A percentile compares a stretch with the other conserved stretches of the same genome.
Evolutionary conservation across 352 stramenopile species (phyloP).

Genomic region (Pythium phragmitis): DNA sequence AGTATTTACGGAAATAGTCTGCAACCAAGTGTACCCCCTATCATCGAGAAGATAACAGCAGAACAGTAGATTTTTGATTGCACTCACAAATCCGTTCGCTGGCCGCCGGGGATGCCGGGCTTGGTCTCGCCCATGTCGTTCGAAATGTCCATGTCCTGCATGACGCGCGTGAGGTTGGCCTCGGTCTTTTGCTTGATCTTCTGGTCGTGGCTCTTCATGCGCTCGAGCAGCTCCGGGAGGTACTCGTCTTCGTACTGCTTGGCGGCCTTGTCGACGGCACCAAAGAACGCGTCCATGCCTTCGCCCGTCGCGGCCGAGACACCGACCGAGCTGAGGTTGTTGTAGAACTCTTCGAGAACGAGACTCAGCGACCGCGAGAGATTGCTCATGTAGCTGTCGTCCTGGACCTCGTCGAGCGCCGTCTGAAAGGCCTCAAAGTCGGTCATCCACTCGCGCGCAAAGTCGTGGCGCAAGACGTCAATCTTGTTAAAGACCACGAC

Average conservation of each 20-base stretch:
- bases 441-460: constrained; percentile 97
- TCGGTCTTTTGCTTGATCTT: constrained; percentile 50
- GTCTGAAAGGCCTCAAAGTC: constrained; percentile 99
- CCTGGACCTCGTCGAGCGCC: constrained; percentile 89
- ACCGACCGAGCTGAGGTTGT: constrained; percentile 90
- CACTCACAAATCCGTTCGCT: constrained; percentile 64
- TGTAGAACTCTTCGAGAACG: constrained; percentile 93
- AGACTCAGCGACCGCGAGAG: constrained; percentile 90
- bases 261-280: constrained; percentile 82
- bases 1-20: background rate
- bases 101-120: constrained; percentile 31
- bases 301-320: constrained; percentile 96
- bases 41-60: constrained; percentile 1
- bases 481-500: constrained; percentile 99
- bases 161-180: constrained; percentile 59
- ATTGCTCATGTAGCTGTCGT: constrained; percentile 92
- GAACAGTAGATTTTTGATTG: background rate
- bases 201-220: constrained; percentile 59
- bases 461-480: constrained; percentile 94
- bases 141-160: constrained; percentile 84
- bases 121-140: constrained; percentile 36
- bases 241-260: constrained; percentile 90
- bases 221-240: constrained; percentile 66
- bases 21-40: background rate
- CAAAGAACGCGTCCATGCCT: constrained; percentile 95